Conservation (phyloP, 345 rosid genomes). For the Melastoma malabathricum region DNA sequence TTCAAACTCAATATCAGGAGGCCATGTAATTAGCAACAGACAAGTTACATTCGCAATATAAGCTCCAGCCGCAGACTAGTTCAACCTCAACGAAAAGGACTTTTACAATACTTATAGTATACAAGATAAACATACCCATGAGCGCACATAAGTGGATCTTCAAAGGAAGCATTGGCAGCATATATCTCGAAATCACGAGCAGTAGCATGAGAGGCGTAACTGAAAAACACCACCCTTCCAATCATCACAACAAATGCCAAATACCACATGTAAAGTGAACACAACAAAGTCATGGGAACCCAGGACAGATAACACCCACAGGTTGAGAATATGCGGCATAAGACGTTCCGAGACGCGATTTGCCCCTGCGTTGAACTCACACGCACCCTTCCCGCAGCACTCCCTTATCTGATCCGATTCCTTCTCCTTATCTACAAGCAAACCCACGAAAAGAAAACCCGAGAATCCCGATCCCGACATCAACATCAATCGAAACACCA, state of each 20-base stretch:
- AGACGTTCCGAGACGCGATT: conserved; percentile 31
- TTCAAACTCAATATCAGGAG: too few species aligned
- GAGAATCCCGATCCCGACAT: background rate
- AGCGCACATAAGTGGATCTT: conserved; percentile 90
- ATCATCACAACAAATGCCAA: background rate
- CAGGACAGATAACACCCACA: conserved; percentile 25
- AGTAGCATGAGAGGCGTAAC: conserved; percentile 59
- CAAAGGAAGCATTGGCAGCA: conserved; percentile 68
- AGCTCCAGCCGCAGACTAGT: background rate
- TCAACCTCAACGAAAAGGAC: too few species aligned
- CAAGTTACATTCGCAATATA: background rate
- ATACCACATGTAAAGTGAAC: background rate
- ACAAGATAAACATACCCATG: conserved; percentile 43
- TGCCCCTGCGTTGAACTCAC: conserved; percentile 14
- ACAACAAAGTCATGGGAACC: background rate
- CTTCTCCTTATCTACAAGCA: conserved; percentile 7
- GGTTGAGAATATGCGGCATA: conserved; percentile 65
- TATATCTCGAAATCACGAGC: conserved; percentile 66
- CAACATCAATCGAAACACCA: background rate
- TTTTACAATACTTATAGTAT: too few species aligned
- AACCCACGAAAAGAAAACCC: background rate
- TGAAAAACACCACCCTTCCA: conserved; percentile 8
- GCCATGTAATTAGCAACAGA: too few species aligned
- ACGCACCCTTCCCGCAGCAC: conserved; percentile 32
- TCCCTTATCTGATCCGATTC: conserved; percentile 26